These are phyloP conservation scores for Coccomyxa sp. DNA, from an alignment of 139 green algal genomes.

Conservation along the genomic window DNA sequence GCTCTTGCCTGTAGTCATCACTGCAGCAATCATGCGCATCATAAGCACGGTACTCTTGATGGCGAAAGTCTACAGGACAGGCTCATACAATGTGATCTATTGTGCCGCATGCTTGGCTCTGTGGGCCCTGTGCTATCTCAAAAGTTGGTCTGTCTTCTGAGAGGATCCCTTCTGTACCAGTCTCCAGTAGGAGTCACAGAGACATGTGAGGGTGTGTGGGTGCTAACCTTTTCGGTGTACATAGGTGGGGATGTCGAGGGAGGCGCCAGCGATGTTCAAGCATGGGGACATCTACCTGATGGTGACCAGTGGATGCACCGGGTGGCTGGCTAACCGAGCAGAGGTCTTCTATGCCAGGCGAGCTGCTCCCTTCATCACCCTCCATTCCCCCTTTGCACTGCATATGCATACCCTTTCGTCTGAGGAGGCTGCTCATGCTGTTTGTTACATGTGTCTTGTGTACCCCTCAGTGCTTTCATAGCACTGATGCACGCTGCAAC, in stretches of 20 bases:
- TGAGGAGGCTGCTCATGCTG: not conserved
- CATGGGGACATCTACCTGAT: slow-evolving; percentile 29
- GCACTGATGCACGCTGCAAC: not conserved
- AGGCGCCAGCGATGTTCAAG: slow-evolving; percentile 49
- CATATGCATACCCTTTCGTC: not conserved
- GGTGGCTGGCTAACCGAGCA: slow-evolving; percentile 39
- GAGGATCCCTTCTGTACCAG: not conserved
- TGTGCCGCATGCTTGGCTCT: not conserved
- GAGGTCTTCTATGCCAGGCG: slow-evolving; percentile 25
- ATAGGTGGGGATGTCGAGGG: slow-evolving; percentile 14
- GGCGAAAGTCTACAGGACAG: not conserved
- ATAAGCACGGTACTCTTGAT: not conserved
- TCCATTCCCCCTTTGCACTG: not conserved
- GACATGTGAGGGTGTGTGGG: not conserved
- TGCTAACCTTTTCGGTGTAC: not conserved
- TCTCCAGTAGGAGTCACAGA: not conserved
- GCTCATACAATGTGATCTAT: not conserved
- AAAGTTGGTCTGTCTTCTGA: not conserved
- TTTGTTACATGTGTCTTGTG: not conserved
- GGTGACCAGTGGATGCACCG: slow-evolving; percentile 46
- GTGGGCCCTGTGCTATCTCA: not conserved
- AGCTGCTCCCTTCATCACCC: not conserved
- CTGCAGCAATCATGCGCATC: not conserved
- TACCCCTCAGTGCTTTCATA: not conserved
- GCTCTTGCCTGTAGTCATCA: not conserved